These are phyloP conservation scores for Aegilops bicornis DNA, from an alignment of 176 grass and related monocot genomes.

Conservation along the genomic window DNA sequence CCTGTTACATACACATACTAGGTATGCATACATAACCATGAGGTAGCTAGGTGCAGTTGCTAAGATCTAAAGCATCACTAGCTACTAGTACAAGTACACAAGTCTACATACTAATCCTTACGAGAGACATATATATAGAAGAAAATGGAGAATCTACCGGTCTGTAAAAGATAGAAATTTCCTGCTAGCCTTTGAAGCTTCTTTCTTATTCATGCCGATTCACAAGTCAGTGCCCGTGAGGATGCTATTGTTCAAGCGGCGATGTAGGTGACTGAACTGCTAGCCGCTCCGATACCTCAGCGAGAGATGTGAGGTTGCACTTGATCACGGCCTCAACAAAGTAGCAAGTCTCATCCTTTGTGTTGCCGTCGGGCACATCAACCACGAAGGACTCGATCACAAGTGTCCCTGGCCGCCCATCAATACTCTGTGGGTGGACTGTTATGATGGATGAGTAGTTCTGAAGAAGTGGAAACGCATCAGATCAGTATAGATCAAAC, in stretches of 20 bases:
- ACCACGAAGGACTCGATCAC: conserved; percentile 85
- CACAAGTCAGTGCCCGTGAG: not conserved
- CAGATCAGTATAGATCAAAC: conserved; percentile 31
- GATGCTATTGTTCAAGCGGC: conserved; percentile 34
- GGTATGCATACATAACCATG: conserved; percentile 35
- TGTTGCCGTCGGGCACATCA: conserved; percentile 70
- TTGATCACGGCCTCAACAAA: conserved; percentile 83
- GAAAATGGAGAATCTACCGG: conserved; percentile 23
- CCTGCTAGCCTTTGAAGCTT: conserved; percentile 39
- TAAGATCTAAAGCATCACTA: conserved; percentile 39
- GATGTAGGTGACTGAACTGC: conserved; percentile 45
- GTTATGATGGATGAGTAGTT: conserved; percentile 81
- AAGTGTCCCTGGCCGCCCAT: conserved; percentile 61
- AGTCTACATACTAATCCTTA: conserved; percentile 53
- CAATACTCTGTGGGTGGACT: conserved; percentile 62
- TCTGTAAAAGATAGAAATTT: conserved; percentile 41
- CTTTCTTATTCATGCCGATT: conserved; percentile 42
- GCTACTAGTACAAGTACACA: conserved; percentile 28
- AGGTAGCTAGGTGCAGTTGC: not conserved
- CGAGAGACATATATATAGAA: conserved; percentile 4
- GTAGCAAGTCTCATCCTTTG: conserved; percentile 78
- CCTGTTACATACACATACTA: conserved; percentile 36
- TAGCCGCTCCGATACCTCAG: conserved; percentile 55
- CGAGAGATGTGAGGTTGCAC: conserved; percentile 74
- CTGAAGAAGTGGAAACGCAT: conserved; percentile 45